Base-by-base conservation (phyloP, 768 basidiomycete species). In the Collybiopsis luxurians region DNA sequence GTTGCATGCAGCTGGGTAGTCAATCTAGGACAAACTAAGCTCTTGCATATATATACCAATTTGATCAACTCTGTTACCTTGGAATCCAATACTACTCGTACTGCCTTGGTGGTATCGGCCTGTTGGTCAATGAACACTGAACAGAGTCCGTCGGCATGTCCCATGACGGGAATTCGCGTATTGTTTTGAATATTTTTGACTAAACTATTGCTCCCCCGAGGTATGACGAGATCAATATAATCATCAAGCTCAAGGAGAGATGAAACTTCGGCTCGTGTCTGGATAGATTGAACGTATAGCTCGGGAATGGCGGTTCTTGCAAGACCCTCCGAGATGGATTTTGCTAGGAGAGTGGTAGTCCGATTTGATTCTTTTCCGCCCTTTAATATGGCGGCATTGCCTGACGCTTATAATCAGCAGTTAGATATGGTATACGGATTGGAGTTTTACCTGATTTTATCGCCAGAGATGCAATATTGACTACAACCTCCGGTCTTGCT, bases 1-100 rank as follows among this genome's bases (percentile, higher is more conserved):
- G 67, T 99, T 99, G 72, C 97, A 99, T 0, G 95, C 97, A 15
- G 97, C 92, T 30, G 95, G 92, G 70, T 98, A 99, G 69, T 95
- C 86, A 36, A 81, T 86, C 96, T 98, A 67, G 26, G 21, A 44
- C 34, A 27, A 53, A 13, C 31, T 13, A 30, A 51, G 19, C 26
- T 34, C 1, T 49, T 7, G 19, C 13, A 38, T 15, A 42, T 17
- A 4, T 15, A 47, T 15, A 36, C 10, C n/a, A 21, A n/a, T 5
- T 12, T 26, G 44, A 11, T 15, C 19, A 19, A 24, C 3, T 2
- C 2, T 13, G 61, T 75, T 30, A 95, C 96, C 81, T 99, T 99
- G 26, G 94, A 89, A 68, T 99, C 97, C 3, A 96, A 73, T 0
- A 87, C 85, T 5, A 99, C 78, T 21, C 93, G 79, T 39, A 87